Conservation (phyloP, 768 basidiomycete species). For the Plicaturopsis crispa region DNA sequence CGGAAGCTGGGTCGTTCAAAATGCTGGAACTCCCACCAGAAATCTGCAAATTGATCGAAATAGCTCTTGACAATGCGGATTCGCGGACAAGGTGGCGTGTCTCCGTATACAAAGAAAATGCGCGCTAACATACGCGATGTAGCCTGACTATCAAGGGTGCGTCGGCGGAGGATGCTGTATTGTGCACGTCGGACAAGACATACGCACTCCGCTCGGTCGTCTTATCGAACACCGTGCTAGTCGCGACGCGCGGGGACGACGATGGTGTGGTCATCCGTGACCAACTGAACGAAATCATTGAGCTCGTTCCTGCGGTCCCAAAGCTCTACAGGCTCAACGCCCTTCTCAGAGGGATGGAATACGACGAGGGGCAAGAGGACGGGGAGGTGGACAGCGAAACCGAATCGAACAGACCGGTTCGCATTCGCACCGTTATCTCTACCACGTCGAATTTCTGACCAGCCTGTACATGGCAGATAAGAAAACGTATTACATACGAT, state of each 20-base stretch:
- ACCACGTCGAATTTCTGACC: too few species aligned
- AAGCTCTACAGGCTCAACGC: constrained; percentile 58
- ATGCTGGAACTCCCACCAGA: constrained; percentile 72
- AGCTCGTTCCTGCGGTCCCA: constrained; percentile 73
- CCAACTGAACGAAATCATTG: constrained; percentile 77
- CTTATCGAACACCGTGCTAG: constrained; percentile 80
- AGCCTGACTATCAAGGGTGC: constrained; percentile 80
- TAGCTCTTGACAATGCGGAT: constrained; percentile 27
- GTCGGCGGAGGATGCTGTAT: constrained; percentile 76
- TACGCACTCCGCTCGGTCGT: constrained; percentile 80
- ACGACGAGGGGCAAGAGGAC: constrained; percentile 59
- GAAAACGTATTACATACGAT: constrained; percentile 44
- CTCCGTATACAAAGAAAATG: constrained; percentile 6
- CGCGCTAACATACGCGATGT: constrained; percentile 6
- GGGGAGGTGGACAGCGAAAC: constrained; percentile 16
- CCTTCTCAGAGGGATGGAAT: constrained; percentile 58
- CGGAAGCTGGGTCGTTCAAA: constrained; percentile 50
- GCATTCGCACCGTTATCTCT: too few species aligned
- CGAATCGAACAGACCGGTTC: too few species aligned
- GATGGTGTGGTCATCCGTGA: constrained; percentile 66
- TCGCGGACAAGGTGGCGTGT: constrained; percentile 22
- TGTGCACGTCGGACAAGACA: constrained; percentile 78
- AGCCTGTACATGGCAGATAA: too few species aligned
- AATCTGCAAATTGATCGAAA: constrained; percentile 53
- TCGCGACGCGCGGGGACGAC: constrained; percentile 45